These are phyloP conservation scores for Ceraceosorus bombacis DNA, from an alignment of 1,284 basidiomycete species.

Conservation along the genomic window DNA sequence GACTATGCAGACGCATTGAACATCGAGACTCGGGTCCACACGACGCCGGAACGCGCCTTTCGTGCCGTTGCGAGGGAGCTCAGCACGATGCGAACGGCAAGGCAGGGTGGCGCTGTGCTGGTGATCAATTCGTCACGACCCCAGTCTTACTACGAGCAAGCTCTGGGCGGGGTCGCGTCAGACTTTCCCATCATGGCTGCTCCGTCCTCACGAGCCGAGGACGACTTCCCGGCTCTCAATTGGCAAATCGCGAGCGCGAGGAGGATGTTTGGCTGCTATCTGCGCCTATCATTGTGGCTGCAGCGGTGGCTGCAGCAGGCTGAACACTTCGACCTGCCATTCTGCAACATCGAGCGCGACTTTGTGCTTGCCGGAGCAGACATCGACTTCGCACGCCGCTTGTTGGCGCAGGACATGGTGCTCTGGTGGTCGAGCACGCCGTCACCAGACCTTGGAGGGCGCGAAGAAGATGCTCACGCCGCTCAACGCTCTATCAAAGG, in stretches of 20 bases:
- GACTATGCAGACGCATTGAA: conserved; percentile 66
- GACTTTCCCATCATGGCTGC: conserved; percentile 85
- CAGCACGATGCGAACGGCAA: conserved; percentile 56
- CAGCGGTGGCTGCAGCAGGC: conserved; percentile 73
- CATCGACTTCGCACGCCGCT: conserved; percentile 77
- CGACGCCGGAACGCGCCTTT: conserved; percentile 69
- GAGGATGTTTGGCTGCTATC: conserved; percentile 74
- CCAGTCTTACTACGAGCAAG: conserved; percentile 71
- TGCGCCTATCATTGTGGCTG: conserved; percentile 71
- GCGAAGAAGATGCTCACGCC: conserved; percentile 74
- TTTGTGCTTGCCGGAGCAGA: conserved; percentile 84
- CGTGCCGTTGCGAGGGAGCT: conserved; percentile 85
- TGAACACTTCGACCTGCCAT: conserved; percentile 82
- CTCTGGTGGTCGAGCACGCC: conserved; percentile 83
- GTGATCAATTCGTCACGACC: conserved; percentile 81
- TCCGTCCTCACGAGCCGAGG: conserved; percentile 65
- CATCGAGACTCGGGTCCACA: conserved; percentile 68
- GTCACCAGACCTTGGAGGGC: conserved; percentile 84
- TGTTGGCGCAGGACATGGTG: conserved; percentile 78
- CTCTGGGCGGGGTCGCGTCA: conserved; percentile 60
- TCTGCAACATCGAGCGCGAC: conserved; percentile 68
- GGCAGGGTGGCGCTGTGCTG: conserved; percentile 64
- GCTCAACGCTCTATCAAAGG: conserved; percentile 35
- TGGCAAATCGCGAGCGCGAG: conserved; percentile 55
- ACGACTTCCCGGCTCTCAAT: conserved; percentile 55